Base-by-base conservation (phyloP, 179 eudicot genomes). In the Sideroxylon spinosum region DNA sequence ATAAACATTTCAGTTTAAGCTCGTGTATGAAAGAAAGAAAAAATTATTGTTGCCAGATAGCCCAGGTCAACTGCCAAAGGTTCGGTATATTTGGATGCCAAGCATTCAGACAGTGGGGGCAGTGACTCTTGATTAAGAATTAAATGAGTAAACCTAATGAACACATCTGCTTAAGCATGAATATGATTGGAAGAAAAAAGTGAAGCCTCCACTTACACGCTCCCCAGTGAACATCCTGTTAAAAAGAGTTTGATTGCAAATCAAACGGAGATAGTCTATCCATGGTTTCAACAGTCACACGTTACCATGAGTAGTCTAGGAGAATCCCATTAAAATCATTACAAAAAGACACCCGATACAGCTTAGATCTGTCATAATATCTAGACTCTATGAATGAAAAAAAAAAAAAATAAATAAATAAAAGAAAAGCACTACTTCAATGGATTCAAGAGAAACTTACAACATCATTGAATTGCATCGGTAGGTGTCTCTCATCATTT, bases 391-490 rank as follows among this genome's bases (percentile, higher is more conserved):
- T n/a, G 17, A 55, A 55, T 16, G 19, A 55, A 16, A 16, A 6
- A 55, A 37, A 37, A 3, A 3, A 37, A 37, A 37, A 37, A 3
- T 0, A 37, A 37, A 37, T 0, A 37, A 29, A 3, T 1, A 29
- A 29, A 29, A 29, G 5, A 37, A 55, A 0, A 14, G 17, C 17
- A 55, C 60, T 14, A 55, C 0, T 16, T 55, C 60, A 11, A 7
- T 0, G 17, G 56, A 14, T 52, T 52, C 13, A 52, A 55, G 19
- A 55, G 19, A 55, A 55, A 13, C 60, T 55, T 55, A 55, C 99
- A 87, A 85, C 89, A 89, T 89, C 98, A 94, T 91, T 50, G 98
- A 90, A 83, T 90, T 87, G 93, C 97, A 92, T 77, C 99, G 85
- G 53, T 89, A 87, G 16, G 82, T 71, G 81, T 96, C 91, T 77